These are phyloP conservation scores for Cutaneotrichosporon cavernicola DNA, from an alignment of 1,284 basidiomycete species.

Conservation along the genomic window DNA sequence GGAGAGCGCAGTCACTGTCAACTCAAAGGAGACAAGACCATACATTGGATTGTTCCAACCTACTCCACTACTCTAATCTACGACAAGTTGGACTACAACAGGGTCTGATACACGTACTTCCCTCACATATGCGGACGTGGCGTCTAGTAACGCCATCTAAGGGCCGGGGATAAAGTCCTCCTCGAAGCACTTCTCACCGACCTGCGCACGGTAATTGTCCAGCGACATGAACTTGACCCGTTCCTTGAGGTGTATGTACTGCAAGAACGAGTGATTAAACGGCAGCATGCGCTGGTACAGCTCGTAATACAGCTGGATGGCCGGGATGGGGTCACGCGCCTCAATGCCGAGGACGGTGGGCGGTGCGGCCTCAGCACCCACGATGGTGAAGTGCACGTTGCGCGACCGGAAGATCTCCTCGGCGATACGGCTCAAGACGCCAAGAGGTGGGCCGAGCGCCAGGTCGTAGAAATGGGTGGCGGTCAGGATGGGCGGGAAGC, in stretches of 20 bases:
- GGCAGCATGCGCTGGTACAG: constrained; percentile 6
- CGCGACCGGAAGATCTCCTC: background rate
- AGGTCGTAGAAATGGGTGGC: background rate
- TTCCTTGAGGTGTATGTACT: background rate
- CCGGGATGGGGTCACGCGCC: background rate
- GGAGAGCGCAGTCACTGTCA: too few relatives aligned
- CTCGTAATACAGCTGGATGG: constrained; percentile 3
- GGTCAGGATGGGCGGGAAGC: background rate
- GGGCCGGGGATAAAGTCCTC: background rate
- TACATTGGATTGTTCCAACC: too few relatives aligned
- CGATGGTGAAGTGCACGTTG: background rate
- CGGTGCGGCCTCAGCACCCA: background rate
- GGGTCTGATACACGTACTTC: too few relatives aligned
- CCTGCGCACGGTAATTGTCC: background rate
- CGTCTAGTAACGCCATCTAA: background rate
- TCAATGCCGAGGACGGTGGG: constrained; percentile 1
- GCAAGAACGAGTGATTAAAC: background rate
- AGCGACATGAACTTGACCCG: constrained; percentile 2
- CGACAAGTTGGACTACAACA: too few relatives aligned
- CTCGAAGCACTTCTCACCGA: background rate
- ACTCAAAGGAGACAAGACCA: too few relatives aligned
- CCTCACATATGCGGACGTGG: too few relatives aligned
- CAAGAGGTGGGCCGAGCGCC: background rate
- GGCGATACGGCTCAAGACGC: background rate
- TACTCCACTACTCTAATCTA: too few relatives aligned